Base-by-base conservation (phyloP, 2,329 filamentous ascomycete genomes). In the Coleophoma crateriformis region DNA sequence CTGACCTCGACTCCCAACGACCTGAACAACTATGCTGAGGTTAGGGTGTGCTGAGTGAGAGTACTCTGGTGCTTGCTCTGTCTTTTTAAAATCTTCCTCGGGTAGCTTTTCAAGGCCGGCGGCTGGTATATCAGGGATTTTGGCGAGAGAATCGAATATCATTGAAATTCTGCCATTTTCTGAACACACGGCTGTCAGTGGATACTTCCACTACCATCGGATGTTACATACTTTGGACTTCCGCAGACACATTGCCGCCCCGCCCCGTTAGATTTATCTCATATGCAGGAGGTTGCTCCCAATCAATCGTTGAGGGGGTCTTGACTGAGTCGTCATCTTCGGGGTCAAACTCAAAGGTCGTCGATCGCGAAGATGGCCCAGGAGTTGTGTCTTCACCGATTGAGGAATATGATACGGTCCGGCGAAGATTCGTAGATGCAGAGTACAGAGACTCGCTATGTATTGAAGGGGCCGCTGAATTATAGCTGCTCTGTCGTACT, bases 1-100 rank as follows among this genome's bases (percentile, higher is more conserved):
- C 47, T 10, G 35, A 52, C 52, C 85, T 41, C 85, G 74, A 17
- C 82, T 87, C 5, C 85, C 85, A 12, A 88, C 83, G 27, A 88
- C 83, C 55, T 88, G 85, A 39, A 88, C 81, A 37, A 87, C 85
- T 39, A 88, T 73, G 62, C 87, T 87, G 39, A 83, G 63, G 13
- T 52, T 27, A 13, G 53, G 50, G 40, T 40, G 50, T 11, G 40
- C 14, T 19, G 40, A 43, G 20, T 43, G 13, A 11, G 40, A 19
- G 20, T 43, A 43, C 2, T 19, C 40, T 7, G 40, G 40, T 14
- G 40, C 14, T 11, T 20, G 20, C 20, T 43, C 40, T 19, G 40
- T 43, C 14, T 19, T 20, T 27, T n/a, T 43, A 17, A 32, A 43
- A 14, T 43, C 40, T 11, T 19, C 10, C 15, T 43, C 40, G 17